Base-by-base conservation (phyloP, 169 alveolate species). In the Theileria annulata region DNA sequence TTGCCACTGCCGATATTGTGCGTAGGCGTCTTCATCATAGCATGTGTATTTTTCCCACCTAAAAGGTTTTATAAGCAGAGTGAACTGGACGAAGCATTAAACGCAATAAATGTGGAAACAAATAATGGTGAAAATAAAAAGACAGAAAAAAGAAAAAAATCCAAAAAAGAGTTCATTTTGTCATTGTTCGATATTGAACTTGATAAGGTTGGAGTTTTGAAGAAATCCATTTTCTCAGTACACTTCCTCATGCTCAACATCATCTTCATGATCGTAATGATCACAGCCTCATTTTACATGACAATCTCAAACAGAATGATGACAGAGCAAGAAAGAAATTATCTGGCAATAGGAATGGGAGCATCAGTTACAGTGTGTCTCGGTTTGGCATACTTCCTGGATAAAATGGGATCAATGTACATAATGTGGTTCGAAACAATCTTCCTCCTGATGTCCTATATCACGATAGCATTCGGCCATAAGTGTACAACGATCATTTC, bases 11-110 rank as follows among this genome's bases (percentile, higher is more conserved):
- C 83, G 68, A 54, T 73, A 21, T 56, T 72, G 30, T 70, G 82
- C 37, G 81, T 64, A 23, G 54, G 77, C 0, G 68, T 80, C 28
- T 70, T 86, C 30, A 27, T 80, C 33, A 25, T 86, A 3, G 59
- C 72, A 5, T 67, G 75, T 4, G 77, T 86, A 19, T 19, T 71
- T 17, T 79, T 71, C 17, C 92, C 92, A 0, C 74, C 37, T 19
- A 75, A n/a, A 48, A 49, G 92, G 48, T 86, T 76, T 66, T 86
- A 73, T 33, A 60, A 85, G 35, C 92, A 86, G 59, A 59, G 78
- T 47, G 92, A 86, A 66, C 51, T 86, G 21, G 90, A 86, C 48
- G 75, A 79, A 15, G 80, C 80, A 60, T 33, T 25, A 25, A 15
- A 13, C 30, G 33, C 23, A 28, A 49, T 6, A n/a, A 28, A 9